Base-by-base conservation (phyloP, 1,284 basidiomycete genomes). In the Puccinia hordei region DNA sequence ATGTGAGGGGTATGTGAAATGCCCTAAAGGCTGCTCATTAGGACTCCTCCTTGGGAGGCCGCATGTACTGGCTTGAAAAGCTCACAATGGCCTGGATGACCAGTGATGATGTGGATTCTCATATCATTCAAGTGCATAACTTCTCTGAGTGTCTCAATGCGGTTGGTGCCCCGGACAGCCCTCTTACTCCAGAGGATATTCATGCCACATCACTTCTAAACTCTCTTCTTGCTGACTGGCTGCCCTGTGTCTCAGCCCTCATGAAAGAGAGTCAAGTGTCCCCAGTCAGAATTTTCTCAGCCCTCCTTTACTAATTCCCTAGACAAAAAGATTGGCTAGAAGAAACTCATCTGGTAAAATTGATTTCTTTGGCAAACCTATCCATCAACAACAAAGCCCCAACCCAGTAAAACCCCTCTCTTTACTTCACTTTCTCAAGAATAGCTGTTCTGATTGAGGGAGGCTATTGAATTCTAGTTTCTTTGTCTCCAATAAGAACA, bases 141-240 rank as follows among this genome's bases (percentile, higher is more conserved):
- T 3, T 33, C 15, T 41, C 27, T 44, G 44, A 71, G 27, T n/a
- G 15, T 1, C 44, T 71, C 4, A 22, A 49, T 8, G 35, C 68
- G 5, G n/a, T 71, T 49, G 2, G n/a, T 12, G 38, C 2, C 19
- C 38, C 68, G 19, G n/a, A 27, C 4, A 3, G n/a, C 4, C 68
- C 68, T 17, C 68, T 71, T 4, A 71, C 68, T 10, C 15, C 8
- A 4, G 44, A 71, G 13, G 27, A 71, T 49, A 22, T 71, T 24
- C 27, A 49, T 33, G 15, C 68, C 2, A 6, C 51, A 12, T 27
- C 41, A 8, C 15, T 71, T 3, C 17, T 71, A 12, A 49, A 22
- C 13, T 71, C 68, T 1, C 68, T 71, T 9, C 27, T 44, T n/a
- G 19, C 38, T 3, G 51, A 71, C n/a, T 71, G 68, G 68, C 8